Evolutionary conservation across 345 rosid genomes (phyloP).

Genomic region (Acer negundo): DNA sequence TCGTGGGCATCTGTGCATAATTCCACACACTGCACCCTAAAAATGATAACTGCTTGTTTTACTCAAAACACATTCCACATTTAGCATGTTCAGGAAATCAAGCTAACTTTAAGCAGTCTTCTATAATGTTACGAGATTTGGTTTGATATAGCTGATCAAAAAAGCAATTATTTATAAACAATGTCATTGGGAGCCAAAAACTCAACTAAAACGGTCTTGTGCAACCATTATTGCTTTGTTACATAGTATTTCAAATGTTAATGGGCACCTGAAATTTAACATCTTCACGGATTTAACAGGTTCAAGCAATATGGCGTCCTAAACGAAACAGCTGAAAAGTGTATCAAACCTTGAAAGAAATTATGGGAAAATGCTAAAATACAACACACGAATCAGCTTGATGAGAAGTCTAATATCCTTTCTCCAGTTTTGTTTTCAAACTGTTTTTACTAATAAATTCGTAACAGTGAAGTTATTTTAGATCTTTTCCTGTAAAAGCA

Average conservation of each 20-base stretch:
- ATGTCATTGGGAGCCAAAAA: constrained; percentile 7
- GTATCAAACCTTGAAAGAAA: background rate
- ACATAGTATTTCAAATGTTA: background rate
- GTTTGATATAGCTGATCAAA: background rate
- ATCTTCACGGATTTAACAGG: background rate
- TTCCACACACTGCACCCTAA: background rate
- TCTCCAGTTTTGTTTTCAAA: background rate
- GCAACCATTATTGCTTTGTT: background rate
- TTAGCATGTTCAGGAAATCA: background rate
- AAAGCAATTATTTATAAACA: background rate
- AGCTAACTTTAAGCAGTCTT: background rate
- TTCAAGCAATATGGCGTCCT: background rate
- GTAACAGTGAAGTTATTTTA: background rate
- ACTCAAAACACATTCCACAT: background rate
- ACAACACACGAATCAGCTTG: background rate
- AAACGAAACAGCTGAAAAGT: constrained; percentile 1
- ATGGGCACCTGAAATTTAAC: background rate
- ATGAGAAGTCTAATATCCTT: background rate
- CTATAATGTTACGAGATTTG: background rate
- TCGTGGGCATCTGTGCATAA: background rate
- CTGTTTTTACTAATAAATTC: background rate
- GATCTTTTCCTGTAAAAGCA: background rate
- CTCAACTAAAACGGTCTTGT: background rate
- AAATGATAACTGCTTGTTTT: background rate
- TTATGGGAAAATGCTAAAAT: background rate